These are phyloP conservation scores for Begonia fuchsioides DNA, from an alignment of 306 rosid genomes.

Conservation along the genomic window DNA sequence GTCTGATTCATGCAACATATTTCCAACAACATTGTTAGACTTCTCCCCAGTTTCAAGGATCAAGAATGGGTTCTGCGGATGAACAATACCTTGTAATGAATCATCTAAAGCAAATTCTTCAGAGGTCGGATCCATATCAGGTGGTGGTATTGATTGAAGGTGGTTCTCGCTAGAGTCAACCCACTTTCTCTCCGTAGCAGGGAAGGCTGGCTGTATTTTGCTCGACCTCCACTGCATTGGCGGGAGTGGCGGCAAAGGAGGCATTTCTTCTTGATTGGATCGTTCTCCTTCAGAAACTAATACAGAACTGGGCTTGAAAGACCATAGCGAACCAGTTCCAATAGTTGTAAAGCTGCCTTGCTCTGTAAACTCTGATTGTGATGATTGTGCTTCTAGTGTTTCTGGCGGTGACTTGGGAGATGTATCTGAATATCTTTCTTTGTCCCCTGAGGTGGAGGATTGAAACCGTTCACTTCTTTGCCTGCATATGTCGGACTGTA, in stretches of 20 bases:
- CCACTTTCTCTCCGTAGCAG: slow-evolving; percentile 19
- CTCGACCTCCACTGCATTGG: slow-evolving; percentile 95
- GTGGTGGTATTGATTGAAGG: slow-evolving; percentile 18
- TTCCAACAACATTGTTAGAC: slow-evolving; percentile 19
- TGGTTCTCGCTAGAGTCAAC: slow-evolving; percentile 17
- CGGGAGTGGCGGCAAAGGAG: slow-evolving; percentile 96
- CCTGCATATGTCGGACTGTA: slow-evolving; percentile 1
- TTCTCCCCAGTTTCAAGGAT: slow-evolving; percentile 17
- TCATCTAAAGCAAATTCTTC: slow-evolving; percentile 3
- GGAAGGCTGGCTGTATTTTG: slow-evolving; percentile 34
- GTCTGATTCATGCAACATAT: slow-evolving; percentile 15
- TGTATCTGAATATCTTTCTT: slow-evolving; percentile 20
- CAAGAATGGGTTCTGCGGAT: too few species aligned
- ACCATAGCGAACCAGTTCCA: slow-evolving; percentile 19
- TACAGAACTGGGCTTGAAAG: slow-evolving; percentile 22
- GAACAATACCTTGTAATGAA: neutral
- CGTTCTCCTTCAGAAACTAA: slow-evolving; percentile 25
- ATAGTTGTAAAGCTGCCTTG: slow-evolving; percentile 7
- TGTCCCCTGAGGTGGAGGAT: slow-evolving; percentile 12
- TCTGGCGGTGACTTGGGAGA: slow-evolving; percentile 19
- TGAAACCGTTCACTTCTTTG: slow-evolving; percentile 10
- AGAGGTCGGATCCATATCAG: slow-evolving; percentile 20
- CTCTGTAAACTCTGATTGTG: slow-evolving; percentile 19
- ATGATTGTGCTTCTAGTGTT: slow-evolving; percentile 16
- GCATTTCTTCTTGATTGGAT: slow-evolving; percentile 39